Conservation (phyloP, 352 stramenopile species). For the Phytopythium oedochilum region DNA sequence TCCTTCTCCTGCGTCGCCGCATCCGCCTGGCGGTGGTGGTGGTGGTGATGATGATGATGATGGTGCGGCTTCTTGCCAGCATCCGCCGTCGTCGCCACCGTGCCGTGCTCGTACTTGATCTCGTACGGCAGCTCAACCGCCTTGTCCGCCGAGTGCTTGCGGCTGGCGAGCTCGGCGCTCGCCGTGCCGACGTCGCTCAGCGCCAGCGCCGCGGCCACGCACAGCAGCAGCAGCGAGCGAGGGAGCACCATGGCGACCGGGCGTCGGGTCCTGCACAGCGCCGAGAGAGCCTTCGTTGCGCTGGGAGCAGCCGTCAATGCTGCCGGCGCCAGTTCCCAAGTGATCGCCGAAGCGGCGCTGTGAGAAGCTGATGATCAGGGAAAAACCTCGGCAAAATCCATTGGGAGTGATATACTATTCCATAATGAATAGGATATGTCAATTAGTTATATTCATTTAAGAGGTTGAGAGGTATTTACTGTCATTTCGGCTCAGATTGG, state of each 20-base stretch:
- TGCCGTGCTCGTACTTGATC: not conserved
- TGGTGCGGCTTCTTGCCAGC: not conserved
- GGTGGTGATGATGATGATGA: not conserved
- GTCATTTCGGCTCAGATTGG: too few relatives aligned
- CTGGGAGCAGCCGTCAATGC: too few relatives aligned
- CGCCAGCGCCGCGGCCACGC: constrained; percentile 20
- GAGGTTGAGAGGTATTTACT: too few relatives aligned
- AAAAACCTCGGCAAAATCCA: too few relatives aligned
- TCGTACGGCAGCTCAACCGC: not conserved
- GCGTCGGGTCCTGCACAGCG: too few relatives aligned
- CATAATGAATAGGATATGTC: too few relatives aligned
- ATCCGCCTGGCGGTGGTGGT: not conserved
- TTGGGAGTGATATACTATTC: too few relatives aligned
- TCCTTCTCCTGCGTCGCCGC: not conserved
- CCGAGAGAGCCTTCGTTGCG: too few relatives aligned
- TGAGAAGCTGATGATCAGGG: too few relatives aligned
- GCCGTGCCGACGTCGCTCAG: constrained; percentile 20
- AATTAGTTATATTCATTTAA: too few relatives aligned
- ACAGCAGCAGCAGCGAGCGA: constrained; percentile 29
- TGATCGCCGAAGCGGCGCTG: too few relatives aligned
- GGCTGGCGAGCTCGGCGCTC: not conserved
- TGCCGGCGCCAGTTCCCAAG: not conserved
- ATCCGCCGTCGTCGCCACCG: not conserved
- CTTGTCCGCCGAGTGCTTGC: not conserved
- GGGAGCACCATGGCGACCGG: constrained; percentile 28